These are phyloP conservation scores for Paramarasmius palmivorus DNA, from an alignment of 1,284 basidiomycete species.

Conservation along the genomic window DNA sequence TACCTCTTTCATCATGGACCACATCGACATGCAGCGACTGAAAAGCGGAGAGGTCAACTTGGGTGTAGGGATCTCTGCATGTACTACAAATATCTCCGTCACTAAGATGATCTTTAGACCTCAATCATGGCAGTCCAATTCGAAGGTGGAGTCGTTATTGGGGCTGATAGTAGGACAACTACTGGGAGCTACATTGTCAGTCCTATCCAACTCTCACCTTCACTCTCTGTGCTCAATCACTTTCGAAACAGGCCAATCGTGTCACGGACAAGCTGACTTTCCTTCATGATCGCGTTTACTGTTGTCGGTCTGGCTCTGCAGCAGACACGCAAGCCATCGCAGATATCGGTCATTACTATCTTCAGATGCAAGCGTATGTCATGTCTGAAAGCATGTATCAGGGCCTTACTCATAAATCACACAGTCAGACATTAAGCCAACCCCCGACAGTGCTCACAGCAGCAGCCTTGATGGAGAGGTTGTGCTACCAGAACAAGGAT, in stretches of 20 bases:
- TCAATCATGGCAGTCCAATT: conserved; percentile 99
- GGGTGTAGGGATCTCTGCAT: conserved; percentile 62
- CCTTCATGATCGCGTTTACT: conserved; percentile 98
- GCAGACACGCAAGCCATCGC: conserved; percentile 98
- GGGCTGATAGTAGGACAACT: conserved; percentile 96
- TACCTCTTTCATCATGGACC: conserved; percentile 53
- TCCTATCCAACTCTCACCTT: neutral
- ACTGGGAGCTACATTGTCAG: conserved; percentile 92
- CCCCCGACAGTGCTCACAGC: conserved; percentile 83
- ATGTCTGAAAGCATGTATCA: neutral
- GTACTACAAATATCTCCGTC: neutral
- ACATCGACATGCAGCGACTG: conserved; percentile 73
- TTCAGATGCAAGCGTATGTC: conserved; percentile 78
- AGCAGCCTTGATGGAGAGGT: conserved; percentile 82
- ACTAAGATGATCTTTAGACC: conserved; percentile 56
- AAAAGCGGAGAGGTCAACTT: conserved; percentile 94
- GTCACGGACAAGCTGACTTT: conserved; percentile 99
- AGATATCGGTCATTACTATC: conserved; percentile 87
- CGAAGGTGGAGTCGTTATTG: conserved; percentile 92
- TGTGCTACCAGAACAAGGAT: conserved; percentile 97
- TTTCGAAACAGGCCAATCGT: conserved; percentile 81
- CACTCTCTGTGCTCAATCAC: conserved; percentile 4
- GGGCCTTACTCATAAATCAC: conserved; percentile 9
- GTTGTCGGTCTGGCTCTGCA: conserved; percentile 97
- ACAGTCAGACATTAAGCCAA: conserved; percentile 66